phyloP scores from a whole-genome alignment of 2,329 filamentous ascomycete genomes.

The Fulvia fulva region DNA sequence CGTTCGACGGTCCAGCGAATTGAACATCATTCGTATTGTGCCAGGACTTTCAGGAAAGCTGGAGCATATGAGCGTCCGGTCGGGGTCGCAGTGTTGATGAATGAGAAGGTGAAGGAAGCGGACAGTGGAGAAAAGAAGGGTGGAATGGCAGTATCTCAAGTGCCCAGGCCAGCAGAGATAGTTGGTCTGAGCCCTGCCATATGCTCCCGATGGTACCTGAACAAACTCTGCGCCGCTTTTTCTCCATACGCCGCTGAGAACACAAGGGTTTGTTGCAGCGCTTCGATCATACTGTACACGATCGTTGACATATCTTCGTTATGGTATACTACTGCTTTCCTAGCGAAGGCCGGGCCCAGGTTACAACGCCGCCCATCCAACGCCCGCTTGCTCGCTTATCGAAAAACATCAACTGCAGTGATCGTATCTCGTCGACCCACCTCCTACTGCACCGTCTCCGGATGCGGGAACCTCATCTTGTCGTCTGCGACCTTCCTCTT shows the following conservation, averaged over 20 bases:
- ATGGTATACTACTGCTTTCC: background rate
- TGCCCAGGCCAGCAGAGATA: background rate
- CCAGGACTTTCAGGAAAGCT: background rate
- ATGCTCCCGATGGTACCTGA: too few relatives aligned
- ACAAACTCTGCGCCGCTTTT: too few relatives aligned
- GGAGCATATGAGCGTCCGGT: background rate
- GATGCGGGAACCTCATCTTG: conserved; percentile 55
- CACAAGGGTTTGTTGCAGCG: background rate
- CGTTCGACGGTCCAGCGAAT: background rate
- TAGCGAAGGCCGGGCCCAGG: background rate
- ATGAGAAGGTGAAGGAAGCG: background rate
- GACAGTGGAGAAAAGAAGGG: background rate
- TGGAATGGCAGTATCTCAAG: background rate
- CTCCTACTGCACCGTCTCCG: background rate
- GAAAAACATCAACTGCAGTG: too few relatives aligned
- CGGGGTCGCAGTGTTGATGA: background rate
- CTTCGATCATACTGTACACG: background rate
- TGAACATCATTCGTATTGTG: background rate
- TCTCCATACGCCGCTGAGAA: too few relatives aligned
- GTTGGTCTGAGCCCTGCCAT: too few relatives aligned
- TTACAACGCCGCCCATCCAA: background rate
- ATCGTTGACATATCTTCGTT: background rate
- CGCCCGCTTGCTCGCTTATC: background rate
- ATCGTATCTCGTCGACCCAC: background rate
- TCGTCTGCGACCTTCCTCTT: conserved; percentile 84